phyloP scores from a whole-genome alignment of 139 green algal genomes.

The Picochlorum sp. region DNA sequence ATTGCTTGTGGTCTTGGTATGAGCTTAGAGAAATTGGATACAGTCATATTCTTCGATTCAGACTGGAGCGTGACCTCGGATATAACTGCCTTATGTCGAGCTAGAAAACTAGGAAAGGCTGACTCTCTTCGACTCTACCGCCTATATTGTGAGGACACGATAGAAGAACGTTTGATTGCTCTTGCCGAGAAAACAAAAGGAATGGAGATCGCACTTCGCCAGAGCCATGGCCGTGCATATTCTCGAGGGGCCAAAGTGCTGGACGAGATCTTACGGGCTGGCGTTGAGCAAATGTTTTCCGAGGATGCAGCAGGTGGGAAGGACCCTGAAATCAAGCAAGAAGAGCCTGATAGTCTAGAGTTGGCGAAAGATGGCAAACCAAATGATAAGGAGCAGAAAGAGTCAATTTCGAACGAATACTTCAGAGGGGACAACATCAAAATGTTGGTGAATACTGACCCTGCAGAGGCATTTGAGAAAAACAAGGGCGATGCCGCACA shows the following conservation, averaged over 20 bases:
- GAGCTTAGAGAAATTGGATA: constrained; percentile 42
- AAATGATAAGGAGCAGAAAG: neutral
- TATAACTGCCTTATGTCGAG: constrained; percentile 42
- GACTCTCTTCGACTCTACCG: constrained; percentile 28
- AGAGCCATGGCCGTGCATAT: constrained; percentile 23
- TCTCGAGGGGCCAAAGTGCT: constrained; percentile 29
- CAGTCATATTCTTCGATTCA: constrained; percentile 57
- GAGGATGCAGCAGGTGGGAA: neutral
- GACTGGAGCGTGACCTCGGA: constrained; percentile 67
- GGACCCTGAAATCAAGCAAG: constrained; percentile 7
- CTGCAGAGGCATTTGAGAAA: constrained; percentile 13
- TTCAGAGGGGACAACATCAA: constrained; percentile 10
- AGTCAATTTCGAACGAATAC: constrained; percentile 14
- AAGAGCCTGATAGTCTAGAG: neutral
- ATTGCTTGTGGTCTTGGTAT: constrained; percentile 59
- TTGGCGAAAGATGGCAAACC: neutral
- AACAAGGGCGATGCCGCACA: constrained; percentile 1
- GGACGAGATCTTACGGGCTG: constrained; percentile 57
- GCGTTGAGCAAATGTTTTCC: constrained; percentile 41
- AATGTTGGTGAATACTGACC: constrained; percentile 22
- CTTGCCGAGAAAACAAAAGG: constrained; percentile 32
- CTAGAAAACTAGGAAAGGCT: constrained; percentile 23
- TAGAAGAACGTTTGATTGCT: constrained; percentile 51
- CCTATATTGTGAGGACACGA: constrained; percentile 33
- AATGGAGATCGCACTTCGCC: constrained; percentile 35